phyloP scores from a whole-genome alignment of 768 basidiomycete species.

The Pleurotus citrinopileatus region DNA sequence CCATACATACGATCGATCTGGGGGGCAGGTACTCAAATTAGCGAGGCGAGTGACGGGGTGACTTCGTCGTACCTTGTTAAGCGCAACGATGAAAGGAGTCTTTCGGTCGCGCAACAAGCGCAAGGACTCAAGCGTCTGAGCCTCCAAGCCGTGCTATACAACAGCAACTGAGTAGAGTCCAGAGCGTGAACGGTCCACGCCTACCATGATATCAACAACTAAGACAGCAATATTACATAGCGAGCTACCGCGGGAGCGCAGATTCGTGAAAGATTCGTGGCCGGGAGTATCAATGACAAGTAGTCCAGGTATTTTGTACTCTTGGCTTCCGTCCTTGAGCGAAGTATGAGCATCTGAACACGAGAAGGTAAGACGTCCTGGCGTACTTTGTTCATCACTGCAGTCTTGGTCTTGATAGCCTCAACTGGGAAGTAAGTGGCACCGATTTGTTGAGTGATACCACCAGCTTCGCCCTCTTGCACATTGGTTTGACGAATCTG shows the following conservation, averaged over 20 bases:
- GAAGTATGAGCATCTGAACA: too few relatives aligned
- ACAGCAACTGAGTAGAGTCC: constrained; percentile 3
- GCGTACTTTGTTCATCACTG: constrained; percentile 82
- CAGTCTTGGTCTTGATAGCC: constrained; percentile 90
- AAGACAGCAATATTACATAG: constrained; percentile 98
- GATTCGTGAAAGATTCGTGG: constrained; percentile 98
- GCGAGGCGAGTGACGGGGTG: too few relatives aligned
- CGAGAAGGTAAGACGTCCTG: neutral
- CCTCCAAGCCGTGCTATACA: constrained; percentile 88
- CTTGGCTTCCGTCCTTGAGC: constrained; percentile 67
- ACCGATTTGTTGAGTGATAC: constrained; percentile 99
- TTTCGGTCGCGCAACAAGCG: constrained; percentile 88
- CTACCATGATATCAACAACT: constrained; percentile 96
- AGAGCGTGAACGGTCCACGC: constrained; percentile 16
- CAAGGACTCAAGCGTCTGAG: constrained; percentile 96
- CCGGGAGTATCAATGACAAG: constrained; percentile 97
- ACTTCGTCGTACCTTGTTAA: constrained; percentile 99
- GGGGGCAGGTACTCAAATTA: constrained; percentile 6
- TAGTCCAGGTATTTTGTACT: constrained; percentile 97
- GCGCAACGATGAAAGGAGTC: constrained; percentile 97
- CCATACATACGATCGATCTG: constrained; percentile 98
- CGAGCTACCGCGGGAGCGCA: constrained; percentile 93
- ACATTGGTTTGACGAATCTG: constrained; percentile 99
- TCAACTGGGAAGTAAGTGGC: constrained; percentile 98
- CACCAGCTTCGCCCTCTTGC: constrained; percentile 98